A percentile compares a stretch with the other conserved stretches of the same genome.
Conservation (phyloP, 73 alveolate species). For the Paramecium octaurelia region DNA sequence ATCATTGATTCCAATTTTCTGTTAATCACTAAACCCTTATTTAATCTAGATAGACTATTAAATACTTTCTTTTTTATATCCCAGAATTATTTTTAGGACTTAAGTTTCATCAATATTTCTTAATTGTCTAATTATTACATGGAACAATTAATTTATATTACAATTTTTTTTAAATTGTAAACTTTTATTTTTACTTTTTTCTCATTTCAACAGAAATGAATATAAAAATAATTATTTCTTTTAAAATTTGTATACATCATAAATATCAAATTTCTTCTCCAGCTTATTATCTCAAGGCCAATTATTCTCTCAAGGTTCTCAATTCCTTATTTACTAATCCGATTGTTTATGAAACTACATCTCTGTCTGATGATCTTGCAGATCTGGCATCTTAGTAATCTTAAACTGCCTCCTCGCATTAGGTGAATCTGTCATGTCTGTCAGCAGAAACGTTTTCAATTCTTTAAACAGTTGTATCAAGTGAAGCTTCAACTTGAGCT, state of each 20-base stretch:
- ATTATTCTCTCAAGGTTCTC: slow-evolving; percentile 39
- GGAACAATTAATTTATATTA: background rate
- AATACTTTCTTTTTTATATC: slow-evolving; percentile 5
- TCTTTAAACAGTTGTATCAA: slow-evolving; percentile 24
- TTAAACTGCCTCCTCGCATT: slow-evolving; percentile 36
- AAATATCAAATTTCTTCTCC: background rate
- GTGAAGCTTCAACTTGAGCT: slow-evolving; percentile 35
- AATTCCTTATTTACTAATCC: slow-evolving; percentile 46
- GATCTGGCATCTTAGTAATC: slow-evolving; percentile 46
- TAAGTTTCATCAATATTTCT: background rate
- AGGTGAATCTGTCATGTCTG: slow-evolving; percentile 15
- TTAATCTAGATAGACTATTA: background rate
- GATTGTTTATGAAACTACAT: background rate
- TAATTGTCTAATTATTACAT: background rate
- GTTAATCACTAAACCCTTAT: background rate
- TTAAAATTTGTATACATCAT: background rate
- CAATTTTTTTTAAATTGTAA: background rate
- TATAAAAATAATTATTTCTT: background rate
- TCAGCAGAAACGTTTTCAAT: slow-evolving; percentile 40
- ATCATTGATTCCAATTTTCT: background rate
- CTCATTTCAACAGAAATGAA: background rate
- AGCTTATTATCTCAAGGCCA: background rate
- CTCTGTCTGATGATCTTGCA: slow-evolving; percentile 10
- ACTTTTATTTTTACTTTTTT: background rate
- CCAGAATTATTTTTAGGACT: background rate